Evolutionary conservation across 208 protist genomes (phyloP).

Genomic region (Trypanosoma lewisi): DNA sequence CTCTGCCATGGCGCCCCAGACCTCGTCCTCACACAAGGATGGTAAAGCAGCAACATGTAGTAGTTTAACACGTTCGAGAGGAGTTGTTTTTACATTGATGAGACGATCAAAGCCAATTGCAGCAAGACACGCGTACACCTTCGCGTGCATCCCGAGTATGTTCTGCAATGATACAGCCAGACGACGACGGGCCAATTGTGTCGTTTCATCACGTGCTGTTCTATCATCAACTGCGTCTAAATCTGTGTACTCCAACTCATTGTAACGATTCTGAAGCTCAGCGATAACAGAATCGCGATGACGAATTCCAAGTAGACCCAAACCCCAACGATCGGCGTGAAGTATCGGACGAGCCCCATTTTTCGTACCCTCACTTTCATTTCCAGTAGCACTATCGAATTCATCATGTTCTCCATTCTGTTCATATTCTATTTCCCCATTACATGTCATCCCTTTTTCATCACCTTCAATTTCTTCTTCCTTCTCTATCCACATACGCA

Average conservation of each 20-base stretch:
- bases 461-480: background rate
- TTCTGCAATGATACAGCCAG: slow-evolving; percentile 25
- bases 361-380: background rate
- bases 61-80: slow-evolving; percentile 59
- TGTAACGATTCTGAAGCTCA: slow-evolving; percentile 20
- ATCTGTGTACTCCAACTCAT: slow-evolving; percentile 9
- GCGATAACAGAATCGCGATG: slow-evolving; percentile 9
- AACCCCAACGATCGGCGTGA: slow-evolving; percentile 20
- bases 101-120: slow-evolving; percentile 33
- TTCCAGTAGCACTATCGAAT: too few relatives aligned
- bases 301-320: slow-evolving; percentile 11
- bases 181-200: slow-evolving; percentile 2
- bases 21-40: slow-evolving; percentile 68
- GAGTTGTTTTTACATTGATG: slow-evolving; percentile 32
- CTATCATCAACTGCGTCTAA: too few relatives aligned
- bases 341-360: background rate
- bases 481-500: slow-evolving; percentile 34
- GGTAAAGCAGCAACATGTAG: slow-evolving; percentile 64
- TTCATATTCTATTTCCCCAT: background rate
- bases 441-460: background rate
- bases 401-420: background rate
- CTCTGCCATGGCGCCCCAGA: slow-evolving; percentile 70
- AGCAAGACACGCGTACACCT: slow-evolving; percentile 66
- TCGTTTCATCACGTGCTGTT: background rate
- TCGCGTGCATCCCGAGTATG: slow-evolving; percentile 48